Conservation (phyloP, 1,284 basidiomycete genomes). For the Anthracocystis walkeri region DNA sequence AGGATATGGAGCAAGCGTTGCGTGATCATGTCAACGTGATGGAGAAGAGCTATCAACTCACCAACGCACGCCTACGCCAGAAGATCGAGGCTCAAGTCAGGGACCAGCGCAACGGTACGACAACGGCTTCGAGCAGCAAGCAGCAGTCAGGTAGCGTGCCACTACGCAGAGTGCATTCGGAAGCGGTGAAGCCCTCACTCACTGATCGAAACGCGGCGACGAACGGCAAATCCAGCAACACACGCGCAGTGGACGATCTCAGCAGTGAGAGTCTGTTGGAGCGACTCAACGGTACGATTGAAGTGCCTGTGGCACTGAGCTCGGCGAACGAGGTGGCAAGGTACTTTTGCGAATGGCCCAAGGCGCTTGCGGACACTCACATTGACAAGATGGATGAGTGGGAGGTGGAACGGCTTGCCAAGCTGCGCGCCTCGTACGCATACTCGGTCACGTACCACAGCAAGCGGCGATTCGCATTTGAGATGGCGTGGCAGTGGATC, state of each 20-base stretch:
- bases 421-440: slow-evolving; percentile 39
- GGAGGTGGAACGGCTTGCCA: slow-evolving; percentile 16
- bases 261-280: slow-evolving; percentile 9
- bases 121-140: slow-evolving; percentile 2
- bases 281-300: slow-evolving; percentile 21
- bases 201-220: not conserved
- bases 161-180: slow-evolving; percentile 30
- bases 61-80: slow-evolving; percentile 15
- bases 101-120: not conserved
- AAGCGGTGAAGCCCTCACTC: slow-evolving; percentile 3
- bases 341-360: slow-evolving; percentile 38
- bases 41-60: slow-evolving; percentile 22
- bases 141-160: slow-evolving; percentile 10
- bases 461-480: slow-evolving; percentile 36
- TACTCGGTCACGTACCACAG: slow-evolving; percentile 28
- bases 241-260: slow-evolving; percentile 19
- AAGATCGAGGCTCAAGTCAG: slow-evolving; percentile 12
- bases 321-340: slow-evolving; percentile 38
- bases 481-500: slow-evolving; percentile 43
- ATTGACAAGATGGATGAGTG: slow-evolving; percentile 23
- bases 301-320: slow-evolving; percentile 17
- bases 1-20: slow-evolving; percentile 19
- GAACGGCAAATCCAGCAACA: not conserved
- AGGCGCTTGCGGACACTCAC: slow-evolving; percentile 11
- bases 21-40: slow-evolving; percentile 25